Base-by-base conservation (phyloP, 1,284 basidiomycete genomes). In the Cryptococcus depauperatus region DNA sequence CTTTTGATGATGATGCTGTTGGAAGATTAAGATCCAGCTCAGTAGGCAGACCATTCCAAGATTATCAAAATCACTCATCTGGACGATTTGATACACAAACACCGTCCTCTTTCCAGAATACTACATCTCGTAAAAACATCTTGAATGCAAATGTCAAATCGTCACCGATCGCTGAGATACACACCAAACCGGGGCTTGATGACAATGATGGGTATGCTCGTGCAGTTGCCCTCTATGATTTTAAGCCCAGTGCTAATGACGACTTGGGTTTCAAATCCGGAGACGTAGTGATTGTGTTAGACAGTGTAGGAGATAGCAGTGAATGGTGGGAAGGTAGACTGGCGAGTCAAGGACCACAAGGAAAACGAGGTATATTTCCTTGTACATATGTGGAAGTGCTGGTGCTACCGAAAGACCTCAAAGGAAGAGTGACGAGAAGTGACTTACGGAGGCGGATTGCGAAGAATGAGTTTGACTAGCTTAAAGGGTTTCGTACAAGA, bases 201-300 rank as follows among this genome's bases (percentile, higher is more conserved):
- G 4, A n/a, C 3, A 35, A 55, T n/a, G 61, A 70, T 44, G 69
- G 69, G 7, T 62, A 67, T 29, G 82, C 77, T 18, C 77, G 84
- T 43, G 88, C 84, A 3, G 80, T 91, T 28, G 88, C 85, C 6
- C 62, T 89, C 53, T 90, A 78, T 63, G 78, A 85, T 63, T 91
- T 87, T 66, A 67, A 76, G 35, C 84, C 83, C 6, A 76, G 81
- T 5, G 80, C 87, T 74, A 78, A 73, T 10, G 88, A 85, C 2
- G 90, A 95, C 69, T 65, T 95, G 34, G 82, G 83, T 1, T 85
- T 95, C 64, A 75, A 72, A n/a, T 87, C 84, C 65, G 87, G 87
- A 1, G 82, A 92, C 52, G 77, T 91, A 14, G 82, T 95, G 45
- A 76, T 73, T 9, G 76, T 93, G 14, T 78, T 80, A 16, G 76